Conservation (phyloP, 2,329 filamentous ascomycete species). For the Colletotrichum costaricense region DNA sequence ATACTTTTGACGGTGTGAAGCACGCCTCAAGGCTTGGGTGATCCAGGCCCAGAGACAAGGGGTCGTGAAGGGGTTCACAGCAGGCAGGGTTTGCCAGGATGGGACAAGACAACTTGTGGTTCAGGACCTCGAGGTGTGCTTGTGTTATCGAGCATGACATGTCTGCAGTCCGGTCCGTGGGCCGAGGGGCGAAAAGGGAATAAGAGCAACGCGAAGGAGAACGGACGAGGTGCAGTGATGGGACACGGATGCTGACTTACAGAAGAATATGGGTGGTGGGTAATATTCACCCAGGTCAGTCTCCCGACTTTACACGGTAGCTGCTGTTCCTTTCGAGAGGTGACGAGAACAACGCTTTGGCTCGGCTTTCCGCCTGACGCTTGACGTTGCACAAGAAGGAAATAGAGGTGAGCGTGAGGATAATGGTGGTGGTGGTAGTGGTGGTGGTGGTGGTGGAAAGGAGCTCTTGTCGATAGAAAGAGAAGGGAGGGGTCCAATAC, state of each 20-base stretch:
- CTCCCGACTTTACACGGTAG: slow-evolving; percentile 10
- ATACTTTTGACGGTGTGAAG: background rate
- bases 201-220: background rate
- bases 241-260: slow-evolving; percentile 23
- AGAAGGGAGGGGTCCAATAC: background rate
- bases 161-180: slow-evolving; percentile 7
- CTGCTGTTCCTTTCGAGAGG: slow-evolving; percentile 15
- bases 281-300: background rate
- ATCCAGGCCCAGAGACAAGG: slow-evolving; percentile 8
- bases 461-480: background rate
- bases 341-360: slow-evolving; percentile 16
- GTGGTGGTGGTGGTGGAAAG: background rate
- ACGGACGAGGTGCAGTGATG: background rate
- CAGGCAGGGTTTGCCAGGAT: slow-evolving; percentile 24
- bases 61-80: slow-evolving; percentile 1
- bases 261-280: slow-evolving; percentile 11
- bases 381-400: slow-evolving; percentile 21
- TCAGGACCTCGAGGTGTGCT: slow-evolving; percentile 13
- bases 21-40: background rate
- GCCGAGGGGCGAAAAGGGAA: slow-evolving; percentile 5
- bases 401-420: background rate
- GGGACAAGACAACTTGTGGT: slow-evolving; percentile 20
- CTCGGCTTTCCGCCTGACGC: slow-evolving; percentile 17
- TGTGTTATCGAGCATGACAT: slow-evolving; percentile 20
- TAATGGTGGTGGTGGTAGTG: background rate